These are phyloP conservation scores for Limnanthes douglasii DNA, from an alignment of 345 rosid species.

Conservation along the genomic window DNA sequence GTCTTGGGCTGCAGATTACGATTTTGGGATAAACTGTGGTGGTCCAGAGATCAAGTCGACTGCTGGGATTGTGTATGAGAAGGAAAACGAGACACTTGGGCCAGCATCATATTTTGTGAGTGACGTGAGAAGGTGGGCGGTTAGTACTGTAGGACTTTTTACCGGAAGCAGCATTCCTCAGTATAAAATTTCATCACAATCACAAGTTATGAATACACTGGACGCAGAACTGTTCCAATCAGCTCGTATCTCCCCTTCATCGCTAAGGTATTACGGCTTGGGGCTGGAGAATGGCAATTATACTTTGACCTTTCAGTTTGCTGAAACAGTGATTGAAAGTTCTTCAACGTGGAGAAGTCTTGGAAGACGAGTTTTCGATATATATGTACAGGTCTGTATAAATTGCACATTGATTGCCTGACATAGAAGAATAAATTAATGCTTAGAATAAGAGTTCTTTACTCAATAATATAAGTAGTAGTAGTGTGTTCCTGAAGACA, in stretches of 20 bases:
- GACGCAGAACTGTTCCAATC: conserved; percentile 34
- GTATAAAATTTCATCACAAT: conserved; percentile 8
- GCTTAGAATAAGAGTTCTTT: too few relatives aligned
- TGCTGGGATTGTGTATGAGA: conserved; percentile 23
- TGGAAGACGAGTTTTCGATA: conserved; percentile 32
- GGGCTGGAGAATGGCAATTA: conserved; percentile 81
- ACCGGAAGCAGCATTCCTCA: conserved; percentile 17
- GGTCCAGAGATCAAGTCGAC: conserved; percentile 12
- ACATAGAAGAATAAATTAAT: conserved; percentile 1
- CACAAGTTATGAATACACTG: conserved; percentile 19
- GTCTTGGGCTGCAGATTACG: conserved; percentile 12
- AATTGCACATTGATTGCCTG: background rate
- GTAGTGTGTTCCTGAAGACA: too few relatives aligned
- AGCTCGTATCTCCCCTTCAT: conserved; percentile 51
- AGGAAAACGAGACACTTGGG: conserved; percentile 21
- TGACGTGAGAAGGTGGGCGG: conserved; percentile 33
- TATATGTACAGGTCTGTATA: conserved; percentile 31
- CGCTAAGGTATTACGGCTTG: conserved; percentile 63
- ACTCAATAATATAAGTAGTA: too few relatives aligned
- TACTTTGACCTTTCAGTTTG: conserved; percentile 28
- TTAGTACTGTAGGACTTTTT: conserved; percentile 38
- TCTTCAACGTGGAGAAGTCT: conserved; percentile 28
- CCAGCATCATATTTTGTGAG: conserved; percentile 27
- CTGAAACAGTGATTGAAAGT: conserved; percentile 25
- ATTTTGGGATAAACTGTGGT: conserved; percentile 22